Evolutionary conservation across 2,329 filamentous ascomycete genomes (phyloP).

Genomic region (Scolecobasidium constrictum): DNA sequence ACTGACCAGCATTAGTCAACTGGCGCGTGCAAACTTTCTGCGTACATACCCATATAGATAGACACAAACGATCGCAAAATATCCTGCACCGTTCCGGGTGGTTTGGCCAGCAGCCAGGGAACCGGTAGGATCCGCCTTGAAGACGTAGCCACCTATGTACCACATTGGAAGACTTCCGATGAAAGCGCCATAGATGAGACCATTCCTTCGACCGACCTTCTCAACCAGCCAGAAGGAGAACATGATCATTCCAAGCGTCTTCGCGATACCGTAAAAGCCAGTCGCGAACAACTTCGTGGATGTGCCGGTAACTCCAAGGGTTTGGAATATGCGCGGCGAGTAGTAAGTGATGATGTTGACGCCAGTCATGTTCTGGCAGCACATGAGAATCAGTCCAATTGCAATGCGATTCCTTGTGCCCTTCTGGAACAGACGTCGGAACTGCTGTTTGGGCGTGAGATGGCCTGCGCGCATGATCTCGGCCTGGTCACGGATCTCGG

Average conservation of each 20-base stretch:
- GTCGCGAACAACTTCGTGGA: slow-evolving; percentile 57
- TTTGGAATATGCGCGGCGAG: slow-evolving; percentile 56
- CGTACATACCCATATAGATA: slow-evolving; percentile 87
- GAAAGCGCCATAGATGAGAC: slow-evolving; percentile 55
- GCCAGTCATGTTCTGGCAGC: too few species aligned
- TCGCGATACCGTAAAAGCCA: slow-evolving; percentile 63
- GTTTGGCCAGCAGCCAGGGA: too few species aligned
- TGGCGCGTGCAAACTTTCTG: too few species aligned
- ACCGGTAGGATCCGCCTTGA: slow-evolving; percentile 11
- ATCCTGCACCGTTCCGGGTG: too few species aligned
- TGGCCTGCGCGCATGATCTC: too few species aligned
- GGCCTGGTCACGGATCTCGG: slow-evolving; percentile 16
- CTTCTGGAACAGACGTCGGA: too few species aligned
- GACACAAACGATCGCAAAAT: slow-evolving; percentile 54
- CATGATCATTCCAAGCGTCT: slow-evolving; percentile 50
- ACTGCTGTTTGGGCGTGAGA: background rate
- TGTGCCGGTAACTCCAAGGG: slow-evolving; percentile 49
- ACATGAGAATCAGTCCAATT: too few species aligned
- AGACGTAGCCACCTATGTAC: slow-evolving; percentile 41
- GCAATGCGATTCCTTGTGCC: too few species aligned
- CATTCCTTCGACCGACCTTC: slow-evolving; percentile 54
- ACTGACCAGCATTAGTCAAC: too few species aligned
- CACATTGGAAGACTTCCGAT: slow-evolving; percentile 79
- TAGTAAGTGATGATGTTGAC: slow-evolving; percentile 48
- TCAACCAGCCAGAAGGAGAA: slow-evolving; percentile 61